Conservation (phyloP, 2,329 filamentous ascomycete species). For the Plectosphaerella cucumerina region DNA sequence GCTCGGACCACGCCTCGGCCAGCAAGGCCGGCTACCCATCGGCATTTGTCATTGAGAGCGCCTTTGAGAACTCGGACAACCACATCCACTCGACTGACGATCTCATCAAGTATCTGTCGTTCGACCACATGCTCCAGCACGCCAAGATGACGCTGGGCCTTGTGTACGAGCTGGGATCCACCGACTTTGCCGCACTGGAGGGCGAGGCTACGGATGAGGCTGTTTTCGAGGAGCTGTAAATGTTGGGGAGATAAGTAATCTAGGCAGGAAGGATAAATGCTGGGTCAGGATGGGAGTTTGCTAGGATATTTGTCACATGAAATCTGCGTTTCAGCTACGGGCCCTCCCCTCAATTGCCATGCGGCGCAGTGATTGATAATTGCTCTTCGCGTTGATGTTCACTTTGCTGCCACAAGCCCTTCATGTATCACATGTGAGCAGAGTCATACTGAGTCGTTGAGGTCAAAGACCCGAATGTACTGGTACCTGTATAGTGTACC, state of each 20-base stretch:
- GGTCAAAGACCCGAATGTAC: too few relatives aligned
- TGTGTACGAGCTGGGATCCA: conserved; percentile 79
- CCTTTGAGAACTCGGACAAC: conserved; percentile 61
- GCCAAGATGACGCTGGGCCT: conserved; percentile 79
- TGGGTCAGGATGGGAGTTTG: neutral
- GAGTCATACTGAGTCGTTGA: too few relatives aligned
- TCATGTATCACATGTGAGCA: too few relatives aligned
- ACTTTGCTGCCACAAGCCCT: too few relatives aligned
- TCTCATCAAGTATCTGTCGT: conserved; percentile 67
- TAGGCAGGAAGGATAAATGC: too few relatives aligned
- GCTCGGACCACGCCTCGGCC: conserved; percentile 70
- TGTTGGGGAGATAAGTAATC: neutral
- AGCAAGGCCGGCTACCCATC: conserved; percentile 71
- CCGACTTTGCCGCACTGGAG: conserved; percentile 54
- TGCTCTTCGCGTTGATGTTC: too few relatives aligned
- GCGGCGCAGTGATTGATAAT: too few relatives aligned
- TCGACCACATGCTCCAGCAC: conserved; percentile 90
- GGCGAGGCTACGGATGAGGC: conserved; percentile 18
- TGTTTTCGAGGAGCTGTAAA: conserved; percentile 30
- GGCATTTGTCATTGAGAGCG: conserved; percentile 72
- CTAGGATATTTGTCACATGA: too few relatives aligned
- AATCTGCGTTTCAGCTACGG: too few relatives aligned
- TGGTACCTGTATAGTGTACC: too few relatives aligned
- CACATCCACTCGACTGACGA: conserved; percentile 70
- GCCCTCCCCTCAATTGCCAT: too few relatives aligned